These are phyloP conservation scores for Sambucus nigra DNA, from an alignment of 129 eudicot species.

Conservation along the genomic window DNA sequence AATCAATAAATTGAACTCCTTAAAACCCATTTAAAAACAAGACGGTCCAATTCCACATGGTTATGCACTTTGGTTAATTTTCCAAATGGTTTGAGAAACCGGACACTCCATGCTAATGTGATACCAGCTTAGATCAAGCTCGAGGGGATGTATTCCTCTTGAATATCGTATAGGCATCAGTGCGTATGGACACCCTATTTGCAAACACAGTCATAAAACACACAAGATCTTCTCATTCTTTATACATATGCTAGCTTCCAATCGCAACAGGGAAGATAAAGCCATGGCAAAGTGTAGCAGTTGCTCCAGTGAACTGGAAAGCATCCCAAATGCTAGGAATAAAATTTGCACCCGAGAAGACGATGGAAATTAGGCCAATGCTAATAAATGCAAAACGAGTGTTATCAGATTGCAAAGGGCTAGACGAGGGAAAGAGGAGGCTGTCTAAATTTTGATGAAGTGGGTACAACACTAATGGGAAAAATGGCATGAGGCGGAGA, in stretches of 20 bases:
- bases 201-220: constrained; percentile 21
- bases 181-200: constrained; percentile 16
- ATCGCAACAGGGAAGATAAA: constrained; percentile 42
- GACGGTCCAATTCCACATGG: too few species aligned
- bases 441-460: constrained; percentile 28
- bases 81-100: too few species aligned
- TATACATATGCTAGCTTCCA: constrained; percentile 23
- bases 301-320: constrained; percentile 36
- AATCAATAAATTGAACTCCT: too few species aligned
- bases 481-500: constrained; percentile 24
- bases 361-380: constrained; percentile 10
- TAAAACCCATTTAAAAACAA: too few species aligned
- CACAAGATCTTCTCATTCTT: constrained; percentile 19
- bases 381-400: constrained; percentile 18
- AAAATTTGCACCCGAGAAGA: constrained; percentile 21
- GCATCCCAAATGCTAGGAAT: constrained; percentile 36
- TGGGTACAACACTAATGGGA: constrained; percentile 29
- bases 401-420: constrained; percentile 16
- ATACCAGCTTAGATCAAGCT: too few species aligned
- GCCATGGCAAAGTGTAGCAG: constrained; percentile 23
- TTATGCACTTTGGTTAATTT: too few species aligned
- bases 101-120: too few species aligned
- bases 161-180: constrained; percentile 17
- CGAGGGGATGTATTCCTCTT: too few species aligned
- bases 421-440: constrained; percentile 22